phyloP scores from a whole-genome alignment of 2,329 filamentous ascomycete species.

The Phialocephala subalpina region DNA sequence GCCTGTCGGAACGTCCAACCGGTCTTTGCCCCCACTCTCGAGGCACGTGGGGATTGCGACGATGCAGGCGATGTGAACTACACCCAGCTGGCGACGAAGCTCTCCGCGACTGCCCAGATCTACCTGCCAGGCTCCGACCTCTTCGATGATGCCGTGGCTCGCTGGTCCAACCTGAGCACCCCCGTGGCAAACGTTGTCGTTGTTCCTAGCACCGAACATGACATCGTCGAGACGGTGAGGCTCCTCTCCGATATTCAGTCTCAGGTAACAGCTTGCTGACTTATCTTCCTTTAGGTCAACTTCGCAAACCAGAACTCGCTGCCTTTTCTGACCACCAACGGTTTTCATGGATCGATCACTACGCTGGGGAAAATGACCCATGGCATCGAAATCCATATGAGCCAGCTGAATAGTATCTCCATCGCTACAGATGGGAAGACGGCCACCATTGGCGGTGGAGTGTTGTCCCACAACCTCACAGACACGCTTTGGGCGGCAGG shows the following conservation, averaged over 20 bases:
- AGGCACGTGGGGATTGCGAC: neutral
- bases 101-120: constrained; percentile 32
- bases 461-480: constrained; percentile 40
- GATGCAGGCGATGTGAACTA: constrained; percentile 10
- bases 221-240: constrained; percentile 57
- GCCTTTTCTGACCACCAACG: too few relatives aligned
- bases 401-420: constrained; percentile 30
- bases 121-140: constrained; percentile 29
- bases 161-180: constrained; percentile 49
- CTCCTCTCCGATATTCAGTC: neutral
- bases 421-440: constrained; percentile 41
- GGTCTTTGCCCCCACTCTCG: too few relatives aligned
- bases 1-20: constrained; percentile 5
- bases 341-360: too few relatives aligned
- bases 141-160: constrained; percentile 22
- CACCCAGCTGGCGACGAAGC: constrained; percentile 41
- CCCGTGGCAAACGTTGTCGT: constrained; percentile 56
- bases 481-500: constrained; percentile 39
- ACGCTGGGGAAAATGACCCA: too few relatives aligned
- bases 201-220: constrained; percentile 54
- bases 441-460: constrained; percentile 45
- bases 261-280: neutral
- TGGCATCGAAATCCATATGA: too few relatives aligned
- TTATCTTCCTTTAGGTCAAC: too few relatives aligned
- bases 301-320: too few relatives aligned